Conservation (phyloP, 306 rosid genomes). For the Glycyrrhiza uralensis region DNA sequence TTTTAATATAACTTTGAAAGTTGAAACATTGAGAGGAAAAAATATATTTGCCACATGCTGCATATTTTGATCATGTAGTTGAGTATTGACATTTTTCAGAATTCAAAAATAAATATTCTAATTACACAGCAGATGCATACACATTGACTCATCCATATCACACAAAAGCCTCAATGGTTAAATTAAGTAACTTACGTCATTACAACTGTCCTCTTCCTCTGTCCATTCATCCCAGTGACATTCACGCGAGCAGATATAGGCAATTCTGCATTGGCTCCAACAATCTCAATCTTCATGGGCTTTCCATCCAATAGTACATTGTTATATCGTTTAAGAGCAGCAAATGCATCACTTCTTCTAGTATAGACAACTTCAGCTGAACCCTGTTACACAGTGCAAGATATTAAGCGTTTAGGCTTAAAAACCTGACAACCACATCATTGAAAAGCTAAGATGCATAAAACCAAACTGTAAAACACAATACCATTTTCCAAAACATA, state of each 20-base stretch:
- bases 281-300: slow-evolving; percentile 93
- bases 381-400: slow-evolving; percentile 50
- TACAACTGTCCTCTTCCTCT: slow-evolving; percentile 74
- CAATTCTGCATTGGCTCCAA: slow-evolving; percentile 62
- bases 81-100: background rate
- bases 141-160: background rate
- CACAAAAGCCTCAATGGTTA: background rate
- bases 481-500: background rate
- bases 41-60: background rate
- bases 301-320: slow-evolving; percentile 87
- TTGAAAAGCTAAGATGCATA: background rate
- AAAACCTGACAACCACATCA: background rate
- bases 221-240: slow-evolving; percentile 79
- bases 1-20: background rate
- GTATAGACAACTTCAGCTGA: slow-evolving; percentile 93
- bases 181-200: slow-evolving; percentile 58
- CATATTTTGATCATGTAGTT: background rate
- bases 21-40: background rate
- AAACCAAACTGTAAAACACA: background rate
- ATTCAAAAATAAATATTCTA: background rate
- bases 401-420: background rate
- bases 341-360: slow-evolving; percentile 94
- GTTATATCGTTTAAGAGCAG: slow-evolving; percentile 84
- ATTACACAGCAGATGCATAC: background rate
- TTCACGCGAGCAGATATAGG: slow-evolving; percentile 84